Evolutionary conservation across 225 moss, liverwort and hornwort genomes (phyloP), one percentile per base, ranked within the genome.

Genomic region (Anthoceros angustus): DNA sequence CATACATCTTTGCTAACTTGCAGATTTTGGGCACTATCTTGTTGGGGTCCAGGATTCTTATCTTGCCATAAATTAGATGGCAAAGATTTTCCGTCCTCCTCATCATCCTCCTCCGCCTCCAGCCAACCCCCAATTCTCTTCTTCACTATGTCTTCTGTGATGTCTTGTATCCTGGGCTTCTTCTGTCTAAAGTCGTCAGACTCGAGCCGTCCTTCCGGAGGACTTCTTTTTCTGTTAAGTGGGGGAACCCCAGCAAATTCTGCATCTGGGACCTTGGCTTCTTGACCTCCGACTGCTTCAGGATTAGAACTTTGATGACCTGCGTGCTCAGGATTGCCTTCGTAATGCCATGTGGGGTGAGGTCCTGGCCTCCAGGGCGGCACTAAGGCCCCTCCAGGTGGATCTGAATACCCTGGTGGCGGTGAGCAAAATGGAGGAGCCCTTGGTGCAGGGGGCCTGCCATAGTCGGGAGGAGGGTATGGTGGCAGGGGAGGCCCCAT

Each of bases 41-140:
- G 2, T 32, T 1, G 32, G 32, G 4, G 1, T 32, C 32, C 32
- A 32, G 32, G 32, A 32, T 32, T 4, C 32, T 32, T 32, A 32
- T 32, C 32, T 32, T 32, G 32, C 32, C 1, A 32, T 55, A 9
- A 23, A 23, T 15, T 15, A 55, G 7, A 7, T 7, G 18, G 18
- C 55, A 18, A 7, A 15, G 18, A 1, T 5, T 55, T 23, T 18
- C 55, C 12, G 12, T 55, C 55, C 4, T 50, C 7, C 7, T 55
- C 55, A 55, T 55, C 55, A 9, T 55, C 55, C 8, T 55, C 55
- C 55, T 55, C 55, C 7, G 18, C 55, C 55, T 55, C 55, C 55
- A 55, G 4, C 55, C 55, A 55, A 8, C 55, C 55, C 5, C 55
- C 55, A 55, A 23, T 55, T 0, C 7, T 55, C 55, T 55, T 55